Base-by-base conservation (phyloP, 805 yeast genomes). In the Nakazawaea laoshanensis region DNA sequence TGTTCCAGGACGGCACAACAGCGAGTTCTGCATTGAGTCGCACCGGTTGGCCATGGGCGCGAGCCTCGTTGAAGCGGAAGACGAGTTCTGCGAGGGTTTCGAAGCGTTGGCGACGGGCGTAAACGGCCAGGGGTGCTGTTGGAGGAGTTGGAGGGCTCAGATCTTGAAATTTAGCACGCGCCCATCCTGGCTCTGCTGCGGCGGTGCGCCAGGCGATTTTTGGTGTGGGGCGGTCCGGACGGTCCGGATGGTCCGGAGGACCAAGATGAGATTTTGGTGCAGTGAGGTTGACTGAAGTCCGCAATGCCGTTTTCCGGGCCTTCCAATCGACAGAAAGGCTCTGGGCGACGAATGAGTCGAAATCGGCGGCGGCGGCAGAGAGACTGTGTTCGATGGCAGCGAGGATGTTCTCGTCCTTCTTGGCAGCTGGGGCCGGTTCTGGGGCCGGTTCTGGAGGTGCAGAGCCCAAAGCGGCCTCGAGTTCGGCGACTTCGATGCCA, bases 301-400 rank as follows among this genome's bases (percentile, higher is more conserved):
- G 72, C 29, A 89, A 68, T 45, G 78, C 82, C 40, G 75, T 74
- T 46, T 85, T 78, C 42, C 85, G 74, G 30, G 72, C 72, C 37
- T 74, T 74, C 96, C 97, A 92, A 53, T 88, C 95, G 30, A 82
- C 65, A 3, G 80, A 62, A 17, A 92, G 65, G 45, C 79, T 83
- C 40, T 76, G 73, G 44, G 68, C 76, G 39, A 89, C 76, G 50
- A 76, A 83, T 27, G 55, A 57, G 52, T 88, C 96, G 55, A 89
- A 92, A 49, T 87, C 96, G 36, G 67, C 67, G 3, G 94, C 78
- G 4, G 95, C 87, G 14, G 74, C 57, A 2, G 70, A 58, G 39
- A 88, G 66, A 0, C 87, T 70, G 44, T 77, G 86, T 49, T 88
- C 96, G 42, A 89, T 86, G 4, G 95, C 80, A 15, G 79, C 66